Evolutionary conservation across 176 grass and related monocot genomes (phyloP).

Genomic region (Alloteropsis semialata): DNA sequence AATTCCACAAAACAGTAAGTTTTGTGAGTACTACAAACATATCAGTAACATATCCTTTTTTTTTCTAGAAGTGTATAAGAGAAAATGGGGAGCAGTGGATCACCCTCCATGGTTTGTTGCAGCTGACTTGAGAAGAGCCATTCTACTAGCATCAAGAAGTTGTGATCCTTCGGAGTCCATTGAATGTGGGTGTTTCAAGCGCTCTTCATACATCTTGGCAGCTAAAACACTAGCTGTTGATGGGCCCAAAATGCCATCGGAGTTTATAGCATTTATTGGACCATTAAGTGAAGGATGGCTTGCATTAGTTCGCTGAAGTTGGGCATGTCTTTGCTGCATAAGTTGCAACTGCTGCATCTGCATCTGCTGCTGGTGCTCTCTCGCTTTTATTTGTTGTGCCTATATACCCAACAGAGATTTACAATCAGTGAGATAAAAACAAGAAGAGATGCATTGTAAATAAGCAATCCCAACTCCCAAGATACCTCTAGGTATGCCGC

Average conservation of each 20-base stretch:
- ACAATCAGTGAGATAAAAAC: constrained; percentile 2
- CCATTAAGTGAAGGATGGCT: constrained; percentile 66
- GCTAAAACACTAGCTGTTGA: constrained; percentile 92
- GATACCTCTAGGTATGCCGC: constrained; percentile 86
- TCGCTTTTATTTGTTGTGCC: constrained; percentile 88
- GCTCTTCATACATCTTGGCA: constrained; percentile 97
- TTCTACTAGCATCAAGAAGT: constrained; percentile 78
- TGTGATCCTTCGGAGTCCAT: constrained; percentile 83
- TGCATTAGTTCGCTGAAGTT: constrained; percentile 73
- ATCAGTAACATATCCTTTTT: neutral
- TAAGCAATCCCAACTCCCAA: constrained; percentile 14
- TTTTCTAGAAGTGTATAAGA: constrained; percentile 7
- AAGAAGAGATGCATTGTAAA: neutral
- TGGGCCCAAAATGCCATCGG: constrained; percentile 75
- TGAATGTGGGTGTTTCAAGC: constrained; percentile 75
- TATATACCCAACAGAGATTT: constrained; percentile 28
- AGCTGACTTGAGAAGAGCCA: constrained; percentile 93
- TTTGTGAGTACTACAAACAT: neutral
- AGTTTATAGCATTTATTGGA: constrained; percentile 67
- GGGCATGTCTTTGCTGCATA: constrained; percentile 88
- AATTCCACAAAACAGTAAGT: neutral
- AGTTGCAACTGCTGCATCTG: constrained; percentile 95
- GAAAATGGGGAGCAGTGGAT: neutral
- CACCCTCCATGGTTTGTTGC: constrained; percentile 84
- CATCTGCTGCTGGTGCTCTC: constrained; percentile 91